phyloP scores from a whole-genome alignment of 2,329 filamentous ascomycete genomes.

The Arthrobotrys conoides region DNA sequence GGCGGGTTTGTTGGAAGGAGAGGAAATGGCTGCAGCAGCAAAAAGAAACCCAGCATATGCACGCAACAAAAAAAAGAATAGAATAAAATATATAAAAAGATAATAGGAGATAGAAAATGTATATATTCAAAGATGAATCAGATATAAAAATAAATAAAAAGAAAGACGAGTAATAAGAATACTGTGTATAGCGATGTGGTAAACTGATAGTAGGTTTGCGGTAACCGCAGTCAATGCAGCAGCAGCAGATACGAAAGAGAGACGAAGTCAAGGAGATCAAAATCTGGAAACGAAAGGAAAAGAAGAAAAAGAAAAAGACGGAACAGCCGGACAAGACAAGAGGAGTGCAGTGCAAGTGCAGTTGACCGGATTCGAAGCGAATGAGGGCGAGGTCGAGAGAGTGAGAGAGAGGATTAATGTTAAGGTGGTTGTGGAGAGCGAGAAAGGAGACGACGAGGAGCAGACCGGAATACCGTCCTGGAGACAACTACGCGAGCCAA shows the following conservation, averaged over 20 bases:
- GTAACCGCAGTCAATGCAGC: constrained; percentile 47
- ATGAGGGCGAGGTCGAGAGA: constrained; percentile 10
- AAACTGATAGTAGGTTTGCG: constrained; percentile 2
- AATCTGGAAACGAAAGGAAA: background rate
- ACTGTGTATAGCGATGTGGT: background rate
- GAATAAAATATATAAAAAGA: constrained; percentile 5
- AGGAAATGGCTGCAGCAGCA: constrained; percentile 9
- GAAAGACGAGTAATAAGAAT: background rate
- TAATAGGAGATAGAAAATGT: constrained; percentile 7
- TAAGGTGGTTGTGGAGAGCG: background rate
- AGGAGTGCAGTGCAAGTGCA: constrained; percentile 4
- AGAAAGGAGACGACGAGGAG: constrained; percentile 4
- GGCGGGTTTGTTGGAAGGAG: constrained; percentile 25
- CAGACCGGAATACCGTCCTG: background rate
- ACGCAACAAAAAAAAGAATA: background rate
- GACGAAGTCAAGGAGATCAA: constrained; percentile 13
- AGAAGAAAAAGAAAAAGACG: background rate
- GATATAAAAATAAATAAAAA: constrained; percentile 8
- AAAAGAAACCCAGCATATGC: background rate
- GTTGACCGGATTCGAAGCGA: constrained; percentile 1
- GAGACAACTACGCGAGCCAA: constrained; percentile 9
- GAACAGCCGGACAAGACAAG: background rate
- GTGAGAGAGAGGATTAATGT: background rate
- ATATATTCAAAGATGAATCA: background rate
- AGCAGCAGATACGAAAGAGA: constrained; percentile 9